A percentile compares a stretch with the other conserved stretches of the same genome.
Evolutionary conservation across 2,329 filamentous ascomycete species (phyloP).

Genomic region (Lomentospora prolificans): DNA sequence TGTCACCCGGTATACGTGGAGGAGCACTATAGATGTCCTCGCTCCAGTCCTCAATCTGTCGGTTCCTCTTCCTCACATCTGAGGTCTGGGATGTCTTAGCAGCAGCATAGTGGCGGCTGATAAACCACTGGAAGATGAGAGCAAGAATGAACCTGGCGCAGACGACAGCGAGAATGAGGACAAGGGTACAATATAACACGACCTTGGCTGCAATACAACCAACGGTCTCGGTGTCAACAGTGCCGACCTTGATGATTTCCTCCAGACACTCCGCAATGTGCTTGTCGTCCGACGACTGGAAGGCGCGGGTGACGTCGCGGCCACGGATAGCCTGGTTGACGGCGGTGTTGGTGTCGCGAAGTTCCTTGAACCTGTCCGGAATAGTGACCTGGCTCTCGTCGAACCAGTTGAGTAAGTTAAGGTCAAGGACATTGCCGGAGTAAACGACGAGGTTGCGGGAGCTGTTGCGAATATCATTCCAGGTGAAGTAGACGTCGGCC

Average conservation of each 20-base stretch:
- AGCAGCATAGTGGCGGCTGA: constrained; percentile 76
- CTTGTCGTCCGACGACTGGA: constrained; percentile 72
- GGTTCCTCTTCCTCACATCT: constrained; percentile 73
- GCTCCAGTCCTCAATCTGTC: constrained; percentile 95
- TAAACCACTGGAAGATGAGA: constrained; percentile 91
- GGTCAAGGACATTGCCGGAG: constrained; percentile 84
- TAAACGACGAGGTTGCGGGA: constrained; percentile 90
- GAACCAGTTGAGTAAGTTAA: constrained; percentile 85
- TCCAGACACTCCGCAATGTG: constrained; percentile 76
- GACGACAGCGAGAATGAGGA: constrained; percentile 87
- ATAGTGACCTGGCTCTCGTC: constrained; percentile 69
- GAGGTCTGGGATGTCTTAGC: constrained; percentile 74
- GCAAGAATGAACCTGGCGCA: constrained; percentile 79
- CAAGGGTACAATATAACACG: constrained; percentile 85
- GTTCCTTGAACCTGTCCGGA: constrained; percentile 67
- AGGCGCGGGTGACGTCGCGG: constrained; percentile 79
- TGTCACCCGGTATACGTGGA: constrained; percentile 66
- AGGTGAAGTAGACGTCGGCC: constrained; percentile 91
- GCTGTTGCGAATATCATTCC: constrained; percentile 84
- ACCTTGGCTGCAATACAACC: constrained; percentile 97
- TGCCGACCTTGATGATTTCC: constrained; percentile 91
- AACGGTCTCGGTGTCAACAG: constrained; percentile 89
- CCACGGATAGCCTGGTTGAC: constrained; percentile 60
- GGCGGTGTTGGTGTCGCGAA: constrained; percentile 56
- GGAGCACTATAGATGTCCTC: constrained; percentile 95